Percentiles rank a stretch among this genome's conserved stretches.
Evolutionary conservation across 441 rosid species (phyloP).

Genomic region (Capsella rubella): DNA sequence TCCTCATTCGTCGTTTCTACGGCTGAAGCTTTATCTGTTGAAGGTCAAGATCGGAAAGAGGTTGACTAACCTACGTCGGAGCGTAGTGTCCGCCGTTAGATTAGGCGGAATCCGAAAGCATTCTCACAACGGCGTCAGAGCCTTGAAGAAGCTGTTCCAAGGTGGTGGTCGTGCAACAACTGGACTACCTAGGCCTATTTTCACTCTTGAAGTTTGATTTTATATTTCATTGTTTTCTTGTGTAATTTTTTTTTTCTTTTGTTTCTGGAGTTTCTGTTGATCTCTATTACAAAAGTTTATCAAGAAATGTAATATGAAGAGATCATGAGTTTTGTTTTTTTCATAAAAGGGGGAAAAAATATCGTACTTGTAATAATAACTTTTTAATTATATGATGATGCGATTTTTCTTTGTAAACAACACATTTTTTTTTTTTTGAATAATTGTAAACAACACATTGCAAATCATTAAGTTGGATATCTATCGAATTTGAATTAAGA

Average conservation of each 20-base stretch:
- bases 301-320: slow-evolving; percentile 32
- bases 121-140: slow-evolving; percentile 37
- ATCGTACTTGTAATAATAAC: neutral
- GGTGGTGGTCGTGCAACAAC: slow-evolving; percentile 45
- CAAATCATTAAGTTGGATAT: neutral
- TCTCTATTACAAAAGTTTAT: slow-evolving; percentile 29
- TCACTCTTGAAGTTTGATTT: slow-evolving; percentile 35
- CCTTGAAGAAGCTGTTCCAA: slow-evolving; percentile 53
- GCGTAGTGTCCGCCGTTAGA: slow-evolving; percentile 48
- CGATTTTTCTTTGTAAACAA: neutral
- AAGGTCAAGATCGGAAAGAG: slow-evolving; percentile 70
- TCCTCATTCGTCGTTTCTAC: slow-evolving; percentile 48
- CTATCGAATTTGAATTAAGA: neutral
- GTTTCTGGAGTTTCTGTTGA: slow-evolving; percentile 3
- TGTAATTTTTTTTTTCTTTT: slow-evolving; percentile 6
- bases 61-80: slow-evolving; percentile 57
- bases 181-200: slow-evolving; percentile 46
- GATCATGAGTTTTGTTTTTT: slow-evolving; percentile 31
- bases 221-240: slow-evolving; percentile 8
- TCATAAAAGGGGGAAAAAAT: neutral
- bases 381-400: neutral
- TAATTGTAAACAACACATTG: neutral
- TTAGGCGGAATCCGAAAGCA: slow-evolving; percentile 39
- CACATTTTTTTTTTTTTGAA: too few relatives aligned
- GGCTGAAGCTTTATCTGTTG: slow-evolving; percentile 57